Base-by-base conservation (phyloP, 2,329 filamentous ascomycete species). In the Beauveria caledonica region DNA sequence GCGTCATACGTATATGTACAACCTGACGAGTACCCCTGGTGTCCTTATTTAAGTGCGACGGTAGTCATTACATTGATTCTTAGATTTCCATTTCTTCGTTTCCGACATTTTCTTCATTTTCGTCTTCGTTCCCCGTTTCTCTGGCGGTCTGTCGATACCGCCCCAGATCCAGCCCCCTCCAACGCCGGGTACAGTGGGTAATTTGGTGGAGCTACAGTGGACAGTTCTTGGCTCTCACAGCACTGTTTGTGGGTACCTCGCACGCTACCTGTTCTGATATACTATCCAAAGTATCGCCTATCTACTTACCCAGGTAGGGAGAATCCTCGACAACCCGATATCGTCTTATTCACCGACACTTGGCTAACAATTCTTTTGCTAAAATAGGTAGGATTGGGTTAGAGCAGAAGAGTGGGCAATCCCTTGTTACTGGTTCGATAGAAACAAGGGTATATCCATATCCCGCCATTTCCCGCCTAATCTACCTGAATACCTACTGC, bases 291-390 rank as follows among this genome's bases (percentile, higher is more conserved):
- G 33, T 36, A 15, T 36, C 13, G 11, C 33, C 33, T 15, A 36
- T 48, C 9, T 33, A 27, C 46, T 10, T 19, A 17, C 7, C 25
- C 27, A 13, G 13, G 13, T 19, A 52, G 19, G 50, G 8, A 36
- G 40, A 27, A 19, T 39, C 36, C 51, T 15, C 19, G 36, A 42
- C 4, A 54, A 11, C 19, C 36, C n/a, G 25, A 13, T 1, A 29
- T 8, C n/a, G 33, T 40, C 50, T 56, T 46, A 56, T 50, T 58
- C 55, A 58, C 55, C 55, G 55, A 58, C 55, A 49, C 55, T 58
- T 58, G 53, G 19, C 25, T 46, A 45, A 23, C 25, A 45, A 23
- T 10, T 46, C 29, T n/a, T 23, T 42, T 46, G 2, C 19, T 45
- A 27, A 57, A 57, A 39, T 36, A 57, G 54, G 27, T 27, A 25